These are phyloP conservation scores for Trichophyton simii DNA, from an alignment of 2,329 filamentous ascomycete genomes.

Conservation along the genomic window DNA sequence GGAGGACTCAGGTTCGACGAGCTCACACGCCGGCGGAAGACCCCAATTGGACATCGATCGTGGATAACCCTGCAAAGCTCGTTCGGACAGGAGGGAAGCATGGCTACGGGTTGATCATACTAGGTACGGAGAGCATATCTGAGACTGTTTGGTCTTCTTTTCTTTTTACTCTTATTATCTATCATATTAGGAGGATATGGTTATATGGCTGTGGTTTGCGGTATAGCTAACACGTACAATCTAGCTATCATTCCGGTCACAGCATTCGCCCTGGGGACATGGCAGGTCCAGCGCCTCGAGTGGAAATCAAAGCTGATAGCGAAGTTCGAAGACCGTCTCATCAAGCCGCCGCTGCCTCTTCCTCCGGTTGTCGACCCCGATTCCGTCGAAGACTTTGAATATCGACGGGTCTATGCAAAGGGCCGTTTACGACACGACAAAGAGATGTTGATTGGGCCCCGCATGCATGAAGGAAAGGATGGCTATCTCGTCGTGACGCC, in stretches of 20 bases:
- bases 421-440: slow-evolving; percentile 72
- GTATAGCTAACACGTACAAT: background rate
- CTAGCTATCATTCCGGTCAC: slow-evolving; percentile 74
- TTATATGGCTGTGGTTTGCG: background rate
- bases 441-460: slow-evolving; percentile 91
- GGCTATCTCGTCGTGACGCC: slow-evolving; percentile 89
- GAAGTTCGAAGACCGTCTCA: slow-evolving; percentile 79
- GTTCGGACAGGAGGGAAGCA: slow-evolving; percentile 64
- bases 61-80: slow-evolving; percentile 72
- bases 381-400: slow-evolving; percentile 84
- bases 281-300: slow-evolving; percentile 84
- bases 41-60: slow-evolving; percentile 67
- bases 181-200: background rate
- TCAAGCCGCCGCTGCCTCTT: slow-evolving; percentile 72
- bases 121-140: slow-evolving; percentile 40
- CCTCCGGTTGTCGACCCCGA: slow-evolving; percentile 69
- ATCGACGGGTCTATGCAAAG: slow-evolving; percentile 63
- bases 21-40: slow-evolving; percentile 50
- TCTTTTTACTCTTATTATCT: slow-evolving; percentile 7
- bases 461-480: slow-evolving; percentile 76
- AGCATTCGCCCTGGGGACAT: slow-evolving; percentile 78
- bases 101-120: slow-evolving; percentile 65
- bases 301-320: slow-evolving; percentile 93
- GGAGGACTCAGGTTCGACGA: slow-evolving; percentile 27
- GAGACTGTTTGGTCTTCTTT: background rate